phyloP scores from a whole-genome alignment of 2,329 filamentous ascomycete genomes.

The Fusarium falciforme region DNA sequence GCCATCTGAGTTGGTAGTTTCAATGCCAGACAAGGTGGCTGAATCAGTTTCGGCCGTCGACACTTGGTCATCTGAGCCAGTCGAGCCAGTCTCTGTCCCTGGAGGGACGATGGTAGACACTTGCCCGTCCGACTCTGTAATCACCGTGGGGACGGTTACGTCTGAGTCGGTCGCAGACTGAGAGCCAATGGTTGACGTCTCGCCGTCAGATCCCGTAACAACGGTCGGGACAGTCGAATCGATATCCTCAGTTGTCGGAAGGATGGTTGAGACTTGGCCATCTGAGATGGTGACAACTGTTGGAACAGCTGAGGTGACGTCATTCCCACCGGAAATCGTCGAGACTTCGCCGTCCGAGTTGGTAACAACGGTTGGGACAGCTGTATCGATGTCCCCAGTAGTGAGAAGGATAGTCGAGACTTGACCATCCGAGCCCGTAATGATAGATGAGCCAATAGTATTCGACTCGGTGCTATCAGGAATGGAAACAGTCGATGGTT shows the following conservation, averaged over 20 bases:
- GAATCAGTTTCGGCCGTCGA: not conserved
- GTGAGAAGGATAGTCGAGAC: not conserved
- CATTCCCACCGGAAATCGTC: not conserved
- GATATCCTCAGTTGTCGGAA: too few species aligned
- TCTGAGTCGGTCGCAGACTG: not conserved
- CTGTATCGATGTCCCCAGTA: not conserved
- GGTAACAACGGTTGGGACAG: not conserved
- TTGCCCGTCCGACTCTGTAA: not conserved
- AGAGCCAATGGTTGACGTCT: not conserved
- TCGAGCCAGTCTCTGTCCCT: not conserved
- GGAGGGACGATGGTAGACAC: not conserved
- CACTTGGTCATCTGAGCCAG: not conserved
- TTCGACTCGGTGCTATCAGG: not conserved
- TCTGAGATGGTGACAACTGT: not conserved
- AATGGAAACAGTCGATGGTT: not conserved
- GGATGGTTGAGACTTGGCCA: not conserved
- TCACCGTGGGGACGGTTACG: not conserved
- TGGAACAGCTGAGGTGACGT: not conserved
- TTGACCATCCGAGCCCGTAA: not conserved
- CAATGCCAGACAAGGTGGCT: not conserved
- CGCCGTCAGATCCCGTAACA: not conserved
- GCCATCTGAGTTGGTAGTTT: not conserved
- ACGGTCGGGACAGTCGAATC: not conserved
- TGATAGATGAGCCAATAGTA: not conserved
- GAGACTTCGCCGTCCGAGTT: not conserved